A percentile compares a stretch with the other conserved stretches of the same genome.
Conservation (phyloP, 805 yeast species). For the Pichia scutulata region DNA sequence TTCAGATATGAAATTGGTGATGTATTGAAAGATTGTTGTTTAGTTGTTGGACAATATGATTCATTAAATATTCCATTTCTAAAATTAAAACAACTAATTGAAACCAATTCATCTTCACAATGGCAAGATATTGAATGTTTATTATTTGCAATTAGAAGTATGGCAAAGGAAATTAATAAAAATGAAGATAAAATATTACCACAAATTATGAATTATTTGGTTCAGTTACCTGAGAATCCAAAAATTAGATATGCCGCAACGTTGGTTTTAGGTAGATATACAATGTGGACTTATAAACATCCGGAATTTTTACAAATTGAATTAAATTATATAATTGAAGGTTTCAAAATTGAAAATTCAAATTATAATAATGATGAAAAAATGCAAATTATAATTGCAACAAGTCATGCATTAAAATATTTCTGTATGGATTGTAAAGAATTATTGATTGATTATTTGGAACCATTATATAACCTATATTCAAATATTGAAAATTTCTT, state of each 20-base stretch:
- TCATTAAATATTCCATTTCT: conserved; percentile 68
- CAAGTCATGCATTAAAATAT: conserved; percentile 89
- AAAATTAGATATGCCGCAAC: conserved; percentile 90
- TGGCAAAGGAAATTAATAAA: conserved; percentile 83
- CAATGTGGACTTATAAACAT: conserved; percentile 89
- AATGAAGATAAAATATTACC: conserved; percentile 64
- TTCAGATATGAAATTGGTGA: conserved; percentile 97
- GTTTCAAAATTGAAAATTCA: conserved; percentile 37
- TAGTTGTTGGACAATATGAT: conserved; percentile 69
- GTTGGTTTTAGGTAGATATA: conserved; percentile 88
- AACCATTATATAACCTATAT: conserved; percentile 71
- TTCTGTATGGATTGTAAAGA: conserved; percentile 86
- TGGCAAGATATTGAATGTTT: conserved; percentile 94
- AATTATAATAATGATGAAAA: conserved; percentile 12
- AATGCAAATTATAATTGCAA: conserved; percentile 63
- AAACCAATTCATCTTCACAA: conserved; percentile 17
- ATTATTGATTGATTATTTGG: conserved; percentile 56
- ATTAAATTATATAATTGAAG: conserved; percentile 73
- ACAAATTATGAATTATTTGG: conserved; percentile 58
- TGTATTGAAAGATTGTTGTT: conserved; percentile 92
- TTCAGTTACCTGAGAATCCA: conserved; percentile 73
- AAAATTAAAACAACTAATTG: conserved; percentile 39
- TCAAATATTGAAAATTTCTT: conserved; percentile 44
- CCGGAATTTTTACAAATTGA: conserved; percentile 77
- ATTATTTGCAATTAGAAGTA: conserved; percentile 78